Conservation (phyloP, 768 basidiomycete species). For the Artomyces pyxidatus region DNA sequence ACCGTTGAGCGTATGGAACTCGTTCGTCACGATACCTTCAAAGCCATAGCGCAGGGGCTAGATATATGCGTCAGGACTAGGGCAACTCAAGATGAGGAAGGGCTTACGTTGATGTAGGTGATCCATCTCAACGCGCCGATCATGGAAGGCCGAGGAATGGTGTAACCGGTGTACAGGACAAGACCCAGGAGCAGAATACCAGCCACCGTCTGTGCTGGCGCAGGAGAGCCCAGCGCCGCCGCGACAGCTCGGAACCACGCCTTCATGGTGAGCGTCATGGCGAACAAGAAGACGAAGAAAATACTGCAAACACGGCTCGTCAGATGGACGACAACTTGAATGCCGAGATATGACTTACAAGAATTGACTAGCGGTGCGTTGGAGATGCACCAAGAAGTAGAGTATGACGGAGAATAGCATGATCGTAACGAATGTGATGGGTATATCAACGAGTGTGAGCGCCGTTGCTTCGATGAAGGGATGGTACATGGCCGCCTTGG, state of each 20-base stretch:
- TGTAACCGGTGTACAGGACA: slow-evolving; percentile 52
- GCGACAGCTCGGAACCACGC: slow-evolving; percentile 67
- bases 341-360: slow-evolving; percentile 40
- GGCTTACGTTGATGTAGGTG: slow-evolving; percentile 50
- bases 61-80: slow-evolving; percentile 17
- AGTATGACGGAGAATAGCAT: slow-evolving; percentile 39
- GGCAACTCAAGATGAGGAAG: not conserved
- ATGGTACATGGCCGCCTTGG: slow-evolving; percentile 54
- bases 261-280: slow-evolving; percentile 59
- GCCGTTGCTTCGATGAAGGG: slow-evolving; percentile 48
- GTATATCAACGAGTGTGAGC: slow-evolving; percentile 53
- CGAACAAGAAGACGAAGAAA: slow-evolving; percentile 50
- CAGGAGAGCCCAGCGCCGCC: slow-evolving; percentile 48
- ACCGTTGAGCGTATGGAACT: slow-evolving; percentile 67
- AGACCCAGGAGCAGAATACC: slow-evolving; percentile 44
- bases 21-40: slow-evolving; percentile 69
- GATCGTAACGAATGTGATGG: slow-evolving; percentile 42
- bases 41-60: slow-evolving; percentile 68
- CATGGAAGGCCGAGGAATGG: slow-evolving; percentile 53
- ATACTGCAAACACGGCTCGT: slow-evolving; percentile 30
- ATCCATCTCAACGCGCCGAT: slow-evolving; percentile 66
- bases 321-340: not conserved
- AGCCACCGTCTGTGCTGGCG: slow-evolving; percentile 55
- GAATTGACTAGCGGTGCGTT: slow-evolving; percentile 48
- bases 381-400: slow-evolving; percentile 57